These are phyloP conservation scores for Rosa persica DNA, from an alignment of 306 rosid genomes.

Conservation along the genomic window DNA sequence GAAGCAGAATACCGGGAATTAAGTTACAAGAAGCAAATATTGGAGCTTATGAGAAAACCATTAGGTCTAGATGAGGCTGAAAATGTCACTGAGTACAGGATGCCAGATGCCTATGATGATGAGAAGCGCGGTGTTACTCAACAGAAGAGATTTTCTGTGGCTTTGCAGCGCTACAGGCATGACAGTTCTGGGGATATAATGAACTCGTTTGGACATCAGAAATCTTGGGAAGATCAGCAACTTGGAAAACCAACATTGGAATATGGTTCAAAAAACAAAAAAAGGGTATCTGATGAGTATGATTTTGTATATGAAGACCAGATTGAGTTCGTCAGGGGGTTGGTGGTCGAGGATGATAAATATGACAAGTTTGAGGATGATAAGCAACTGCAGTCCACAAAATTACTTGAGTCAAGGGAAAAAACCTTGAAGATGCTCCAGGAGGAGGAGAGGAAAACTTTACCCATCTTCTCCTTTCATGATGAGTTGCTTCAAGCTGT, in stretches of 20 bases:
- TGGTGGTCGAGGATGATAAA: constrained; percentile 46
- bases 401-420: constrained; percentile 51
- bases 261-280: constrained; percentile 77
- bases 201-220: constrained; percentile 82
- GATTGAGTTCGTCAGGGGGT: constrained; percentile 76
- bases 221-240: constrained; percentile 95
- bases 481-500: constrained; percentile 77
- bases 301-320: constrained; percentile 77
- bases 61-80: constrained; percentile 57
- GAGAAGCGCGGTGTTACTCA: constrained; percentile 61
- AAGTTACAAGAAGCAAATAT: constrained; percentile 77
- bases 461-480: constrained; percentile 68
- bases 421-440: constrained; percentile 68
- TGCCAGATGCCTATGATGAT: constrained; percentile 93
- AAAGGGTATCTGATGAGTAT: constrained; percentile 46
- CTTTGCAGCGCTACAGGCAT: constrained; percentile 60
- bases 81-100: constrained; percentile 65
- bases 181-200: constrained; percentile 62
- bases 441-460: constrained; percentile 77
- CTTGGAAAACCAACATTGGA: constrained; percentile 72
- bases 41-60: constrained; percentile 67
- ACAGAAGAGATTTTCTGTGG: constrained; percentile 82
- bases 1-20: constrained; percentile 60
- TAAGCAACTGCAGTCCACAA: constrained; percentile 33
- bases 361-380: constrained; percentile 62